Base-by-base conservation (phyloP, 1,284 basidiomycete genomes). In the Sanghuangporus baumii region DNA sequence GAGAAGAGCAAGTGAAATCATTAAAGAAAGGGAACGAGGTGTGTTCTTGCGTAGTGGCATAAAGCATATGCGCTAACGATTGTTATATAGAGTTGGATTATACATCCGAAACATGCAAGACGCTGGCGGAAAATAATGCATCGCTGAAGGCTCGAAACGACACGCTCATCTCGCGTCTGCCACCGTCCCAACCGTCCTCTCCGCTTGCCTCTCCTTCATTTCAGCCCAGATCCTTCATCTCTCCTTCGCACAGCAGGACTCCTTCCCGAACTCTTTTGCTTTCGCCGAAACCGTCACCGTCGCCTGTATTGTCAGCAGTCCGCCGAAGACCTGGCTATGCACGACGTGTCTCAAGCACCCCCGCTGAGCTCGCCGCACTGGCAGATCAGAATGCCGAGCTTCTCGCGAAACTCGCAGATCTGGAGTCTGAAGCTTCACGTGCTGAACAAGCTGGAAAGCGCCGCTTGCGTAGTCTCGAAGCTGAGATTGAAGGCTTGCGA, bases 331-430 rank as follows among this genome's bases (percentile, higher is more conserved):
- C 61, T 71, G 71, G 76, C 31, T 84, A 79, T 67, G 67, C 74
- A 2, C 81, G 84, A 48, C 79, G 82, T 57, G 78, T 88, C 41
- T 87, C 88, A 41, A 82, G 88, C 60, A 85, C 87, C 2, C 83
- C 84, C 0, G 74, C 79, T n/a, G 89, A 92, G 62, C 79, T 93
- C 31, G 82, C 84, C 2, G 76, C 80, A 6, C 81, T 94, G 31
- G 82, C 86, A 0, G 89, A 92, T 68, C 89, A 93, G 74, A 94
- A 94, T 69, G 85, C 87, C 0, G 88, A 93, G 63, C 84, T 94
- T 16, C 75, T 90, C 6, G 74, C 81, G 23, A 89, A 91, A 66
- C 78, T 94, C 6, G 86, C 91, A 70, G 81, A 82, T 63, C 79
- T 94, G 23, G 88, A 94, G 70, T 73, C 80, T 0, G 91, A 93